A percentile compares a stretch with the other conserved stretches of the same genome.
Evolutionary conservation across 192 early-diverging fungal species (phyloP).

Genomic region (Spizellomyces punctatus): DNA sequence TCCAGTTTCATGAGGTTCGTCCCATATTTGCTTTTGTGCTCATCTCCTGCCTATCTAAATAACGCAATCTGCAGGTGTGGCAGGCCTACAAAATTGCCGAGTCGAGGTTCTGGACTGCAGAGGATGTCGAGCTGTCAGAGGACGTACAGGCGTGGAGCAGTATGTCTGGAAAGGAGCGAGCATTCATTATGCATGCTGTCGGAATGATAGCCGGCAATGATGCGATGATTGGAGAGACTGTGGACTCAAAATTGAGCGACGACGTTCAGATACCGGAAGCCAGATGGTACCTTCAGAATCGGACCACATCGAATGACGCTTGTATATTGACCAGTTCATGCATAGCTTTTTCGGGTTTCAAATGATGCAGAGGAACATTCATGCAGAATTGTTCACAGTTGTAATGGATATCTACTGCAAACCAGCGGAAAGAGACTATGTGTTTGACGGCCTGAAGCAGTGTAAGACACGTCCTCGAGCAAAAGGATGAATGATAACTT

Average conservation of each 20-base stretch:
- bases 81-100: conserved; percentile 95
- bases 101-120: conserved; percentile 93
- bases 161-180: conserved; percentile 26
- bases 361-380: conserved; percentile 96
- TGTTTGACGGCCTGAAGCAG: neutral
- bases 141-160: conserved; percentile 54
- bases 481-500: neutral
- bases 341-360: conserved; percentile 89
- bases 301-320: no score
- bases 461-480: conserved; percentile 1
- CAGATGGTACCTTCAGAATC: conserved; percentile 51
- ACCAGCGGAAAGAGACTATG: conserved; percentile 14
- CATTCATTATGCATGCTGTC: conserved; percentile 32
- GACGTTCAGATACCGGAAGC: conserved; percentile 92
- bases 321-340: neutral
- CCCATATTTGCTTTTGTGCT: neutral
- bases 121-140: conserved; percentile 91
- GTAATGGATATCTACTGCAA: conserved; percentile 63
- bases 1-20: conserved; percentile 44
- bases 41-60: neutral
- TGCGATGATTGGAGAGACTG: conserved; percentile 82
- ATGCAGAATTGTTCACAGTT: conserved; percentile 86
- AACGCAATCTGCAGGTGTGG: conserved; percentile 62
- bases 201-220: conserved; percentile 50
- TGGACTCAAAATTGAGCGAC: conserved; percentile 77